Evolutionary conservation across 2,329 filamentous ascomycete genomes (phyloP).

Genomic region (Elsinoe fawcettii): DNA sequence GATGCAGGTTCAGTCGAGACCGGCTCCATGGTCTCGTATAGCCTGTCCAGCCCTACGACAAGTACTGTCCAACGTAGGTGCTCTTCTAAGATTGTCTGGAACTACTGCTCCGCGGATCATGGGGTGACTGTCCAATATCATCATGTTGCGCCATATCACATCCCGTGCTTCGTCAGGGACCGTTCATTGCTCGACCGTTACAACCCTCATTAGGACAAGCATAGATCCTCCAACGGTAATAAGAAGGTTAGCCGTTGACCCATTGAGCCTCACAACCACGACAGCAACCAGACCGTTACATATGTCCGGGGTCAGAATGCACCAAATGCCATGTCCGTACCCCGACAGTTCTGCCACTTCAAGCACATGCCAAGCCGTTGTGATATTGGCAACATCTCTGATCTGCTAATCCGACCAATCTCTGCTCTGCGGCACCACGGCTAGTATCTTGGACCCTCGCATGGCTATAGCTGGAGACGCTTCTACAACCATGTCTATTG

Average conservation of each 20-base stretch:
- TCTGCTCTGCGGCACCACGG: neutral
- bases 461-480: neutral
- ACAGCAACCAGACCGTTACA: neutral
- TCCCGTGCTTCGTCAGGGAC: neutral
- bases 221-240: constrained; percentile 9
- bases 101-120: neutral
- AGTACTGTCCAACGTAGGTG: neutral
- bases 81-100: neutral
- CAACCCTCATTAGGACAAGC: constrained; percentile 9
- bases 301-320: neutral
- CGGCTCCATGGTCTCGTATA: too few relatives aligned
- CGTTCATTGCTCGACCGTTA: neutral
- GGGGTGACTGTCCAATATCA: neutral
- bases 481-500: constrained; percentile 3
- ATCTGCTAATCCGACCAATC: neutral
- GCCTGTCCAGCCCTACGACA: neutral
- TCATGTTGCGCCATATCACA: neutral
- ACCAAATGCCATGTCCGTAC: neutral
- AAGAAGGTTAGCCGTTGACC: constrained; percentile 10
- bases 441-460: neutral
- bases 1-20: too few relatives aligned
- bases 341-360: neutral
- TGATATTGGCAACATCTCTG: constrained; percentile 11
- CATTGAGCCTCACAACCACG: neutral
- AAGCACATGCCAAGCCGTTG: constrained; percentile 7